Percentiles rank a stretch among this genome's conserved stretches.
Conservation (phyloP, 306 rosid species). For the Vigna reflexopilosa region DNA sequence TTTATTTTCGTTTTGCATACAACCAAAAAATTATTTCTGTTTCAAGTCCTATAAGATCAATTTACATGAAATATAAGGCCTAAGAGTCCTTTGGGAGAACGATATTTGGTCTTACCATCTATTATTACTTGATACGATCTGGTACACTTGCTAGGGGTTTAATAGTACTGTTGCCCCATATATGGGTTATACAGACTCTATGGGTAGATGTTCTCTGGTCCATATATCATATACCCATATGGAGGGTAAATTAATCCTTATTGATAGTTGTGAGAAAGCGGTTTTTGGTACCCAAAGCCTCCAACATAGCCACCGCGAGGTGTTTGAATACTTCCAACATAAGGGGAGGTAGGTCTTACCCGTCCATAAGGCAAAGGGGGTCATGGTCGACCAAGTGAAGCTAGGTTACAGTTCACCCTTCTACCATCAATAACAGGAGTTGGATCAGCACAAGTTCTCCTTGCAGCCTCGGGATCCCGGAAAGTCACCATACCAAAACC, state of each 20-base stretch:
- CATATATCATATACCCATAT: slow-evolving; percentile 89
- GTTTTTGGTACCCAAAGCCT: slow-evolving; percentile 84
- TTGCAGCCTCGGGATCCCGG: slow-evolving; percentile 92
- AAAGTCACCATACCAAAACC: slow-evolving; percentile 99
- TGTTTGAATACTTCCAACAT: slow-evolving; percentile 66
- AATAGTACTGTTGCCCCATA: slow-evolving; percentile 70
- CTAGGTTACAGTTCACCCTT: slow-evolving; percentile 93
- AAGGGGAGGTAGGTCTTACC: slow-evolving; percentile 66
- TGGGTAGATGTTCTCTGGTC: slow-evolving; percentile 79
- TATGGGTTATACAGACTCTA: slow-evolving; percentile 79
- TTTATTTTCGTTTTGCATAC: too few species aligned
- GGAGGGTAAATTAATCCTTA: slow-evolving; percentile 87
- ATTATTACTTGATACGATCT: too few species aligned
- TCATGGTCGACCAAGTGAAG: slow-evolving; percentile 88
- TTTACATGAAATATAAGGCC: too few species aligned
- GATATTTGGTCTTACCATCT: too few species aligned
- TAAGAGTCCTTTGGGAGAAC: too few species aligned
- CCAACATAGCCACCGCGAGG: slow-evolving; percentile 73
- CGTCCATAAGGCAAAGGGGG: slow-evolving; percentile 75
- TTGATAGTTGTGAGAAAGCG: slow-evolving; percentile 74
- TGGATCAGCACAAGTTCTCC: slow-evolving; percentile 92
- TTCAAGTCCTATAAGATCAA: too few species aligned
- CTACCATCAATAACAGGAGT: slow-evolving; percentile 90
- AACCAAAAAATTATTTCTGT: too few species aligned
- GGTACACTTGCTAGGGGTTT: too few species aligned